phyloP scores from a whole-genome alignment of 257 asterid species.

The Ligustrum vulgare region DNA sequence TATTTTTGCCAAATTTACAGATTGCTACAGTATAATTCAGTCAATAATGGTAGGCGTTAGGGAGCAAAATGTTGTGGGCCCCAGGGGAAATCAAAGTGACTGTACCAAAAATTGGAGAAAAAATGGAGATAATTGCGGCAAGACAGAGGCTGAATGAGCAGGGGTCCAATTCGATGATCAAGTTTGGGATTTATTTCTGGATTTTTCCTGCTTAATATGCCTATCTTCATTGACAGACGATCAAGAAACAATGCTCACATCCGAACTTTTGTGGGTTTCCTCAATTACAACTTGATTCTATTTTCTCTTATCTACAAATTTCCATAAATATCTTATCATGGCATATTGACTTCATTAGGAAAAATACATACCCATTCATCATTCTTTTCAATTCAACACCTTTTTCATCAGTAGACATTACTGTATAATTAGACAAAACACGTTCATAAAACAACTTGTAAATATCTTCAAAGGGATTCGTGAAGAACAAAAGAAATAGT shows the following conservation, averaged over 20 bases:
- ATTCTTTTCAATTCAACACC: conserved; percentile 30
- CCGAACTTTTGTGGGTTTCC: conserved; percentile 5
- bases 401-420: conserved; percentile 54
- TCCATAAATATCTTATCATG: conserved; percentile 51
- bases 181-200: conserved; percentile 25
- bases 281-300: conserved; percentile 15
- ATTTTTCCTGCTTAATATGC: conserved; percentile 7
- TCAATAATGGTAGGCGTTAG: too few relatives aligned
- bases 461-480: background rate
- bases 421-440: conserved; percentile 25
- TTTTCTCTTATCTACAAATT: conserved; percentile 37
- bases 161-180: too few relatives aligned
- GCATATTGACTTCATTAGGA: conserved; percentile 45
- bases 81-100: too few relatives aligned
- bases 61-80: too few relatives aligned
- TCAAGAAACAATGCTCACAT: conserved; percentile 14
- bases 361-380: conserved; percentile 43
- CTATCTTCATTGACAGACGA: conserved; percentile 13
- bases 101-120: too few relatives aligned
- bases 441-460: background rate
- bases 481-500: background rate
- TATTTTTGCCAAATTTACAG: too few relatives aligned
- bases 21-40: too few relatives aligned
- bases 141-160: too few relatives aligned
- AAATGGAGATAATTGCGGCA: too few relatives aligned